Evolutionary conservation across 345 rosid species (phyloP), one percentile per base, ranked within the genome.

Genomic region (Eutrema yunnanense): DNA sequence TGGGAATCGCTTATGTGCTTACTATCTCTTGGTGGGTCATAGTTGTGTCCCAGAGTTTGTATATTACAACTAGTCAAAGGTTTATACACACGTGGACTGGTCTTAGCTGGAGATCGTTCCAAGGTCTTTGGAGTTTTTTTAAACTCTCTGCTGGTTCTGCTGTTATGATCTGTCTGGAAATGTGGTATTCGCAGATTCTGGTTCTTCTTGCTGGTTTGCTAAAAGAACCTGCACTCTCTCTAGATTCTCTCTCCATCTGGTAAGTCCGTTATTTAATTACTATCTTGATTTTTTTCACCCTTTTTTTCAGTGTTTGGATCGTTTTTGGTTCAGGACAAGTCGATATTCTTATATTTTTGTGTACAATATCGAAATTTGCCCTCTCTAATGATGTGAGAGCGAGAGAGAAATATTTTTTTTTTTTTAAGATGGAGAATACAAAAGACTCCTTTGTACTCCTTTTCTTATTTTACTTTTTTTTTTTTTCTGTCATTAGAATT

Each of bases 11-110:
- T 2, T 65, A 85, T 63, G 90, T 80, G 26, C 69, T 92, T 16
- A 92, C 96, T 69, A 58, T 92, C 47, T 88, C 95, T 0, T 92
- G 98, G 98, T 92, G 92, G 91, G 58, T 90, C 2, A 84, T 92
- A 0, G 87, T 90, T n/a, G 78, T 16, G 52, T 90, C 88, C 0
- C 96, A 92, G 43, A 71, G 76, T 12, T 62, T 68, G 11, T 92
- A 86, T 43, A 84, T 92, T 3, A 29, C 84, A 68, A 63, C 2
- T 9, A 86, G 87, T 32, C 69, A 43, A 0, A 69, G 55, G 40
- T 90, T 90, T 52, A 72, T 74, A 84, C 57, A 69, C 4, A 86
- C 96, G 4, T 92, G 98, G 98, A 77, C 16, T 16, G 98, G 96
- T 13, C 54, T 87, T 12, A 82, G 81, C 8, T 59, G 62, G 48